Evolutionary conservation across 176 grass and related monocot genomes (phyloP).

Genomic region (Carex pumila): DNA sequence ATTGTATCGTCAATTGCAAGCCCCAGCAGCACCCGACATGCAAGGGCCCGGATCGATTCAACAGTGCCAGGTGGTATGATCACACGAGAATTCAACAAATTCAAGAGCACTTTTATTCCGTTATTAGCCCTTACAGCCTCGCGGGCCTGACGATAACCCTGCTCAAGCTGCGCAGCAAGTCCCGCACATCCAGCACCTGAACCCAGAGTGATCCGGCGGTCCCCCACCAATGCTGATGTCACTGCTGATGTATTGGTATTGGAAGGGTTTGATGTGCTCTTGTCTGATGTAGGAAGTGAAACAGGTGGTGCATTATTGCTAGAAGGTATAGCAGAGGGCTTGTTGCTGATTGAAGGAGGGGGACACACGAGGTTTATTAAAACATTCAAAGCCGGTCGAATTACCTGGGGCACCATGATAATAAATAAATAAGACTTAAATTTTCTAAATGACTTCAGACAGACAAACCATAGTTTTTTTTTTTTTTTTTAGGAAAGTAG

Average conservation of each 20-base stretch:
- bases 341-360: slow-evolving; percentile 94
- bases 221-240: slow-evolving; percentile 65
- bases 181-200: slow-evolving; percentile 79
- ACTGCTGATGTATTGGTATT: slow-evolving; percentile 17
- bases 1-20: slow-evolving; percentile 92
- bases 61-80: slow-evolving; percentile 77
- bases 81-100: slow-evolving; percentile 84
- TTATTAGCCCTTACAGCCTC: slow-evolving; percentile 94
- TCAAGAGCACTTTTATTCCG: slow-evolving; percentile 94
- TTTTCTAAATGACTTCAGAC: slow-evolving; percentile 1
- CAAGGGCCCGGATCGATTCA: slow-evolving; percentile 85
- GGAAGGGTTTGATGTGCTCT: slow-evolving; percentile 30
- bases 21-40: slow-evolving; percentile 90
- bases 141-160: slow-evolving; percentile 86
- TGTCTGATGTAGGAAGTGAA: slow-evolving; percentile 35
- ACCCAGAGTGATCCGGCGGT: slow-evolving; percentile 82
- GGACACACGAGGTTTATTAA: slow-evolving; percentile 97
- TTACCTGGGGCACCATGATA: slow-evolving; percentile 43
- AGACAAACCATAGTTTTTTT: not conserved
- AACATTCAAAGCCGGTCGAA: slow-evolving; percentile 86
- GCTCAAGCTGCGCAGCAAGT: slow-evolving; percentile 98
- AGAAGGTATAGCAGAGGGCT: slow-evolving; percentile 30
- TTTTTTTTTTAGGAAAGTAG: no score
- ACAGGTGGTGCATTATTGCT: slow-evolving; percentile 51
- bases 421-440: not conserved